Base-by-base conservation (phyloP, 2,329 filamentous ascomycete genomes). In the Seiridium cupressi region DNA sequence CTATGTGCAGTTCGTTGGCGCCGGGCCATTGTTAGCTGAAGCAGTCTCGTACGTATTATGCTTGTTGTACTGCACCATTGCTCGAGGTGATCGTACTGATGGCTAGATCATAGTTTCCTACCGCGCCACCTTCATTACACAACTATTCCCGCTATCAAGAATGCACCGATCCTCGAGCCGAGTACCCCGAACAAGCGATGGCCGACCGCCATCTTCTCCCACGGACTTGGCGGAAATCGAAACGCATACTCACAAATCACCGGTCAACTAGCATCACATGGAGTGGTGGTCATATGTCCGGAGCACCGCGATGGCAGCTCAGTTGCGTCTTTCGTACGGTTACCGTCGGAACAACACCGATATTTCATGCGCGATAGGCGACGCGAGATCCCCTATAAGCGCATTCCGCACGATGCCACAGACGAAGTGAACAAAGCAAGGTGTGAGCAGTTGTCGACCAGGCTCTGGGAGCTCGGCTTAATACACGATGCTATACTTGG, bases 161-260 rank as follows among this genome's bases (percentile, higher is more conserved):
- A 93, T 70, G 90, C 90, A 9, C 79, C 82, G 5, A 74, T 93
- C 6, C 81, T 87, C 70, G 61, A 78, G 61, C 69, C 85, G 61
- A 68, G 77, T 9, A 76, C 79, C 3, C 69, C 77, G 3, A 75
- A 77, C 61, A 77, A 80, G 59, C 79, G 86, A 76, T 95, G 91
- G 89, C 92, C 92, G 0, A 89, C 92, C 0, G 87, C 92, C 78
- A 80, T 96, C 63, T 96, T 96, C 75, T 95, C 91, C 1, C 92
- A 96, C 70, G 92, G 92, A 1, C 80, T 96, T 1, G 92, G 90
- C 44, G 92, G 92, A 44, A 89, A 86, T 61, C 84, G 91, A 65
- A 95, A 95, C 68, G 87, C 91, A 9, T 96, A 96, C 76, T 94
- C 91, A n/a, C 89, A 93, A 69, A 77, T 96, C 32, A 89, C 84